A percentile compares a stretch with the other conserved stretches of the same genome.
Evolutionary conservation across 768 basidiomycete genomes (phyloP).

Genomic region (Amanita rimosa): DNA sequence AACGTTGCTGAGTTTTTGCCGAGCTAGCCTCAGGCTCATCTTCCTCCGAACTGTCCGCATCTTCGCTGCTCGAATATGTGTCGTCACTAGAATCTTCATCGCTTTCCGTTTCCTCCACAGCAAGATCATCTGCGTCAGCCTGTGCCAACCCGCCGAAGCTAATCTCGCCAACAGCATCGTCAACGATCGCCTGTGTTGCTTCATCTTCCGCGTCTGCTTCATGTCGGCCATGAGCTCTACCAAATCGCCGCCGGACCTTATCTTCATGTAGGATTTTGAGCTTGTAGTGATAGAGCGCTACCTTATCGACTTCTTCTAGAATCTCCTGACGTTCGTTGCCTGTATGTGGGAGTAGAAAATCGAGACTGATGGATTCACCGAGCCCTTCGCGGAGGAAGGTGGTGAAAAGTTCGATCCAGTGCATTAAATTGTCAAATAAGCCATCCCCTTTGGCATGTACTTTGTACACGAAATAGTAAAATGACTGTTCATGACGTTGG

Average conservation of each 20-base stretch:
- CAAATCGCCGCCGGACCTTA: conserved; percentile 81
- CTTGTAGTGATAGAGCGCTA: conserved; percentile 89
- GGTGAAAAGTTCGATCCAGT: conserved; percentile 94
- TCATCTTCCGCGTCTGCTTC: conserved; percentile 72
- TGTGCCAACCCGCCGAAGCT: conserved; percentile 70
- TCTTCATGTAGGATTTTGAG: conserved; percentile 90
- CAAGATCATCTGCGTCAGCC: conserved; percentile 73
- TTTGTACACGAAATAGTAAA: conserved; percentile 97
- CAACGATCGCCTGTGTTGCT: conserved; percentile 69
- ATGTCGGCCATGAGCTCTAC: conserved; percentile 36
- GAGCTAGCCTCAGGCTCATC: conserved; percentile 1
- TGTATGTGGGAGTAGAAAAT: conserved; percentile 79
- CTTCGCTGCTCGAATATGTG: conserved; percentile 13
- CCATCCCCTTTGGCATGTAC: conserved; percentile 95
- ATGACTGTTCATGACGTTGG: conserved; percentile 87
- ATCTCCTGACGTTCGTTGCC: conserved; percentile 69
- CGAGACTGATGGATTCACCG: conserved; percentile 65
- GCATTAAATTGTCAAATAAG: conserved; percentile 89
- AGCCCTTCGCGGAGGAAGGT: conserved; percentile 85
- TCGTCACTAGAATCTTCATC: conserved; percentile 35
- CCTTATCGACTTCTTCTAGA: conserved; percentile 77
- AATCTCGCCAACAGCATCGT: conserved; percentile 72
- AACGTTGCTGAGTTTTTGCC: not conserved
- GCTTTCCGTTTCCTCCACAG: conserved; percentile 47
- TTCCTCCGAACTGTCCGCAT: conserved; percentile 2